phyloP scores from a whole-genome alignment of 192 early-diverging fungal species.

The Pilobolus umbonatus region DNA sequence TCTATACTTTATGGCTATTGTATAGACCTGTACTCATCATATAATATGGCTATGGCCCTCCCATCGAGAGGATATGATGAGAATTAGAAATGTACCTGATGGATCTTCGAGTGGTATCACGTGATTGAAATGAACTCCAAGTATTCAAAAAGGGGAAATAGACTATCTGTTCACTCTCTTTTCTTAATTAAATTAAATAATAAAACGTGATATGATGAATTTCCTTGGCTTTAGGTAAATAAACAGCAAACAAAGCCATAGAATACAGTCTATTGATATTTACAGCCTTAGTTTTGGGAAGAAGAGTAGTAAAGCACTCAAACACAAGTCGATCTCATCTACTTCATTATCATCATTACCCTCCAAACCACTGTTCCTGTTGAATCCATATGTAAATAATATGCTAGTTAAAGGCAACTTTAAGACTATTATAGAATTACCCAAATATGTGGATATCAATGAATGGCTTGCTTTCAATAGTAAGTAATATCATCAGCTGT shows the following conservation, averaged over 20 bases:
- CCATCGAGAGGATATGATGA: no score
- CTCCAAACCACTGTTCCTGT: slow-evolving; percentile 48
- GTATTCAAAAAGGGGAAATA: no score
- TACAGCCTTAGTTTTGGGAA: slow-evolving; percentile 21
- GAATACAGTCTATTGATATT: neutral
- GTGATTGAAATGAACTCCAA: no score
- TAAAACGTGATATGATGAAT: slow-evolving; percentile 9
- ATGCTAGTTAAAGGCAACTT: slow-evolving; percentile 91
- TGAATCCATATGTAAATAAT: slow-evolving; percentile 63
- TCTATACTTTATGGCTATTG: neutral
- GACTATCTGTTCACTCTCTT: neutral
- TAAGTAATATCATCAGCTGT: slow-evolving; percentile 21
- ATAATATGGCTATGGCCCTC: no score
- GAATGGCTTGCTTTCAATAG: slow-evolving; percentile 90
- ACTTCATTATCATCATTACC: slow-evolving; percentile 23
- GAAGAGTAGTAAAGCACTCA: slow-evolving; percentile 19
- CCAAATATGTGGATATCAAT: slow-evolving; percentile 86
- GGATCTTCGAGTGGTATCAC: no score
- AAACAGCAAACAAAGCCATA: neutral
- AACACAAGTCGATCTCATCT: slow-evolving; percentile 24
- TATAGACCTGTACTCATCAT: neutral
- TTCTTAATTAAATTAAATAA: neutral
- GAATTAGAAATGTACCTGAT: no score
- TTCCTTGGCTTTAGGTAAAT: slow-evolving; percentile 25
- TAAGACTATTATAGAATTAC: slow-evolving; percentile 82